Evolutionary conservation across 2,329 filamentous ascomycete genomes (phyloP), one percentile per base, ranked within the genome.

Genomic region (Penicillium oxalicum): DNA sequence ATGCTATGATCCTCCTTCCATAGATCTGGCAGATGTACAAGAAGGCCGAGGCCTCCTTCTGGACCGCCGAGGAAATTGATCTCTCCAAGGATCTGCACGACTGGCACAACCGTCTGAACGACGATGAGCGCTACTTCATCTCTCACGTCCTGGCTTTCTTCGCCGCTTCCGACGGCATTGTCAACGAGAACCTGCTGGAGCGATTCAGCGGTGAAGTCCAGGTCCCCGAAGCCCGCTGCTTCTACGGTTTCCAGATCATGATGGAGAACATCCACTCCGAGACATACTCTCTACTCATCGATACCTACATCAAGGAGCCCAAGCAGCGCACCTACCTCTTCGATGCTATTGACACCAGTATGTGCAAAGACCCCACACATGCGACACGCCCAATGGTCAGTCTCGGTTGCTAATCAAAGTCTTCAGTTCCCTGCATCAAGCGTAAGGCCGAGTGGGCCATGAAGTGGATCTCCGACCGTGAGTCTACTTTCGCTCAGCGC

Each of bases 1-100:
- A 35, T 44, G 24, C 29, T 4, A 44, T 45, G 50, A 28, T 40
- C 39, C 13, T 50, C 26, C 34, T 34, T 41, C 7, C 62, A 53
- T 62, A 96, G 91, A 94, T 96, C 73, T 98, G 93, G 93, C 91
- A 97, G 74, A 97, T 97, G 91, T 98, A 98, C 83, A 98, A 98
- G 84, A 97, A 97, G 78, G 91, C 91, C 59, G 91, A 98, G 74
- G 93, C 93, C 45, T 97, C 93, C 38, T 98, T 98, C 85, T 98
- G 93, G 93, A 98, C 93, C 37, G 93, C 93, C 45, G 93, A 98
- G 74, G 93, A 98, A 79, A 97, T 98, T 63, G 93, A 98, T 74
- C 83, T 98, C 44, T 97, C 91, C 65, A 98, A 98, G 78, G 93
- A 98, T 72, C 80, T 97, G 51, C 88, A 96, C 78, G 93, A 98